Percentiles rank a stretch among this genome's conserved stretches.
Evolutionary conservation across 2,329 filamentous ascomycete genomes (phyloP).

Genomic region (Apiospora saccharicola): DNA sequence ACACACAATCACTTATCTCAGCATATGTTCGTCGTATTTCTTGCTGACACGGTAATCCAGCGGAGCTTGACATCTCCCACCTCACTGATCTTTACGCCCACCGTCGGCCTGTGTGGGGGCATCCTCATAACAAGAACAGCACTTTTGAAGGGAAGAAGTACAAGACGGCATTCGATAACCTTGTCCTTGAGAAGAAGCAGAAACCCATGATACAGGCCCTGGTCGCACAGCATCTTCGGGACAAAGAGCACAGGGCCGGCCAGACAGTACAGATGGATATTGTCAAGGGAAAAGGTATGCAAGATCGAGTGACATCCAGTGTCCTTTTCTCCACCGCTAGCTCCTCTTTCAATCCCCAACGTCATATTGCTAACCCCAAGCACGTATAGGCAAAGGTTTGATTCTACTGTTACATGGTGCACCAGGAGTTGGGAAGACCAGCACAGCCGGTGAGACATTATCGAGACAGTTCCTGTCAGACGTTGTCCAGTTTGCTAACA

Average conservation of each 20-base stretch:
- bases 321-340: too few relatives aligned
- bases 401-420: conserved; percentile 34
- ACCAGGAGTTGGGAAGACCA: conserved; percentile 33
- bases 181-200: conserved; percentile 38
- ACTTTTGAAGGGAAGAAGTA: not conserved
- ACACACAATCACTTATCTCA: not conserved
- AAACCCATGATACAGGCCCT: conserved; percentile 41
- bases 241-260: conserved; percentile 32
- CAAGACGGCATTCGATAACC: conserved; percentile 36
- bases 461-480: too few relatives aligned
- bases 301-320: too few relatives aligned
- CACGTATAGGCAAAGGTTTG: conserved; percentile 29
- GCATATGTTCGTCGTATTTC: not conserved
- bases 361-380: too few relatives aligned
- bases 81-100: conserved; percentile 28
- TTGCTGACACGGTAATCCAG: conserved; percentile 25
- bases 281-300: conserved; percentile 43
- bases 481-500: too few relatives aligned
- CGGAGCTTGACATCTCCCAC: conserved; percentile 28
- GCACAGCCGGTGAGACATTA: conserved; percentile 31
- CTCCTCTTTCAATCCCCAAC: too few relatives aligned
- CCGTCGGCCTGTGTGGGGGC: not conserved
- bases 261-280: conserved; percentile 38
- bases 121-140: not conserved
- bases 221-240: conserved; percentile 42